Conservation (phyloP, 305 asterid genomes). For the Vinca major region DNA sequence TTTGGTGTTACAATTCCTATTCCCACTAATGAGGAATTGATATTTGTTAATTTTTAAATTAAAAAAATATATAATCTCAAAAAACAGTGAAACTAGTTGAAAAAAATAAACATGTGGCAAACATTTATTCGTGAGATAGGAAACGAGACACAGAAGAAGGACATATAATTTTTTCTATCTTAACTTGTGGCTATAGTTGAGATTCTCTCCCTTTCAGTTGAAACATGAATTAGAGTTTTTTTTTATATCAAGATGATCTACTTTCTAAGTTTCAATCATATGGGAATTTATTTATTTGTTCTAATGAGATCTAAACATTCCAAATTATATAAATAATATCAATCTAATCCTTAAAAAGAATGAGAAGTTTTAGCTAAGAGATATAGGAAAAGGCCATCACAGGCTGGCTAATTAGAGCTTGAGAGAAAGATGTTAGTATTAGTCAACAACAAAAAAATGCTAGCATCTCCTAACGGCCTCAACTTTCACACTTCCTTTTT, state of each 20-base stretch:
- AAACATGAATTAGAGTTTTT: constrained; percentile 19
- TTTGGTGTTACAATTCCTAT: too few relatives aligned
- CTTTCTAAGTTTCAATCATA: constrained; percentile 12
- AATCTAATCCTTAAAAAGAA: neutral
- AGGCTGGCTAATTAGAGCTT: neutral
- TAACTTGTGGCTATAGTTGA: constrained; percentile 18
- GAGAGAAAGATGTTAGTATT: neutral
- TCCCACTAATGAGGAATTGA: too few relatives aligned
- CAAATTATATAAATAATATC: constrained; percentile 3
- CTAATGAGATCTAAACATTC: constrained; percentile 7
- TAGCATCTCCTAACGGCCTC: too few relatives aligned
- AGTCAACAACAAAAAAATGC: neutral
- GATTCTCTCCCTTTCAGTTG: constrained; percentile 23
- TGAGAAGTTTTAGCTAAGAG: neutral
- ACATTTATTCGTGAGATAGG: too few relatives aligned
- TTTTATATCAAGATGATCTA: constrained; percentile 15
- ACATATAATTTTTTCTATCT: neutral
- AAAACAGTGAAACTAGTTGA: too few relatives aligned
- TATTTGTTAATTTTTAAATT: too few relatives aligned
- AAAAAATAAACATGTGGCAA: too few relatives aligned
- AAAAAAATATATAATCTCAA: too few relatives aligned
- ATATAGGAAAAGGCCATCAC: neutral
- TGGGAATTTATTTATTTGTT: constrained; percentile 7
- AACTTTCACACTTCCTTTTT: too few relatives aligned
- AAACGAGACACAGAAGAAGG: too few relatives aligned